Base-by-base conservation (phyloP, 1,284 basidiomycete genomes). In the Rhodotorula sp. region DNA sequence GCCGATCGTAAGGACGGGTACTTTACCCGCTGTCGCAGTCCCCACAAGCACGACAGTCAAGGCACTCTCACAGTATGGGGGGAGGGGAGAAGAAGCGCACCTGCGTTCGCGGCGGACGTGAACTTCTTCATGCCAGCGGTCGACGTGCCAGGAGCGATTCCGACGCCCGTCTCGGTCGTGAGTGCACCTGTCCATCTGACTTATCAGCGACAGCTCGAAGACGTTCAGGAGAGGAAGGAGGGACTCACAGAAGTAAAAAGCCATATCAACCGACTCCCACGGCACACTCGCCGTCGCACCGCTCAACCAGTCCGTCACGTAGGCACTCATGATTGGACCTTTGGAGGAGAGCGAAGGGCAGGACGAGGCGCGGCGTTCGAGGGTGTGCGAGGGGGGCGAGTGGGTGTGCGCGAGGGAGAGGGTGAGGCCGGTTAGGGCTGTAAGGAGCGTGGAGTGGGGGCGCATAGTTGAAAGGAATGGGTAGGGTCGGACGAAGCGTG, bases 1-100 rank as follows among this genome's bases (percentile, higher is more conserved):
- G n/a, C 72, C 72, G n/a, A 73, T 9, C 1, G 71, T 69, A 22
- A 69, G 48, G 20, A 69, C 56, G 7, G 71, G 44, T 16, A 59
- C 59, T 26, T 54, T 53, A 20, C 65, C 59, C 24, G 57, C 65
- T 51, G 22, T 8, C 11, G 0, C 13, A 16, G 5, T 44, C 40
- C 13, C 26, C 5, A 7, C n/a, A 22, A 31, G 5, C 18, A 30
- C 26, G 26, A 16, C 8, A 30, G 26, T 31, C 15, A 3, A 5
- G 6, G n/a, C 9, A 10, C 11, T 5, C 31, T 15, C 51, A 16
- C 28, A 53, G 50, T 16, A 30, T 10, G 31, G 50, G 37, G 13
- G 44, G 50, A 26, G 40, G 34, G 34, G 34, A 34, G 5, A 10
- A 10, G 34, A 5, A 34, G 34, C 62, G 53, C 11, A 57, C 62